Conservation (phyloP, 2,329 filamentous ascomycete genomes). For the Fusarium sp. region DNA sequence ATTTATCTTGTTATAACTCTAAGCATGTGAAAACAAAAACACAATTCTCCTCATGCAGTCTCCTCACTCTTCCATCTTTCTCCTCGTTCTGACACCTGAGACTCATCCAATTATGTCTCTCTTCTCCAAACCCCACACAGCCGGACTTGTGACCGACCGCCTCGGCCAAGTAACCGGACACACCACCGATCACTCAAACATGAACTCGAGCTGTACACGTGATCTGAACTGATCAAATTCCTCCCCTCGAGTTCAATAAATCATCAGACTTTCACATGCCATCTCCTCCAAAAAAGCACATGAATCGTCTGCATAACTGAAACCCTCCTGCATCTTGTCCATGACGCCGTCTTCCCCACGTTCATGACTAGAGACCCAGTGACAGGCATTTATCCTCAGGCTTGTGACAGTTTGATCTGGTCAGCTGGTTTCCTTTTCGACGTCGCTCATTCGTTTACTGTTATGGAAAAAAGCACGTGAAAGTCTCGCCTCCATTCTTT, state of each 20-base stretch:
- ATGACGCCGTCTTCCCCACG: slow-evolving; percentile 29
- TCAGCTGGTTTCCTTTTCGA: slow-evolving; percentile 26
- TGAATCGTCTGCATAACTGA: slow-evolving; percentile 24
- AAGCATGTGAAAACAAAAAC: slow-evolving; percentile 24
- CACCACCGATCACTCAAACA: background rate
- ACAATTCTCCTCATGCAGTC: background rate
- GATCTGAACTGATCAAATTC: background rate
- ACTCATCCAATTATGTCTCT: slow-evolving; percentile 12
- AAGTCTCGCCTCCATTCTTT: slow-evolving; percentile 10
- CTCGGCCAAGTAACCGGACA: slow-evolving; percentile 31
- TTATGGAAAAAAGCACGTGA: slow-evolving; percentile 30
- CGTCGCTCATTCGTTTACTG: slow-evolving; percentile 9
- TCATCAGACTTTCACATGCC: slow-evolving; percentile 26
- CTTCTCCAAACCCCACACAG: slow-evolving; percentile 30
- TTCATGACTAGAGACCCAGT: slow-evolving; percentile 25
- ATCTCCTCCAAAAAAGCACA: background rate
- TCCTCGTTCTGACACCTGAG: background rate
- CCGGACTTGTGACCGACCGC: slow-evolving; percentile 35
- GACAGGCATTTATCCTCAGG: slow-evolving; percentile 15
- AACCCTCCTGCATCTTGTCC: background rate
- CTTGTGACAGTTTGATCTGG: slow-evolving; percentile 29
- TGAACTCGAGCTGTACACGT: slow-evolving; percentile 6
- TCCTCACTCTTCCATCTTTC: slow-evolving; percentile 3
- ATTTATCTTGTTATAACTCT: background rate
- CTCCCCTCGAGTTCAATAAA: background rate